Evolutionary conservation across 495 filamentous ascomycete species (phyloP), one percentile per base, ranked within the genome.

Genomic region (Aspergillus kassunensis): DNA sequence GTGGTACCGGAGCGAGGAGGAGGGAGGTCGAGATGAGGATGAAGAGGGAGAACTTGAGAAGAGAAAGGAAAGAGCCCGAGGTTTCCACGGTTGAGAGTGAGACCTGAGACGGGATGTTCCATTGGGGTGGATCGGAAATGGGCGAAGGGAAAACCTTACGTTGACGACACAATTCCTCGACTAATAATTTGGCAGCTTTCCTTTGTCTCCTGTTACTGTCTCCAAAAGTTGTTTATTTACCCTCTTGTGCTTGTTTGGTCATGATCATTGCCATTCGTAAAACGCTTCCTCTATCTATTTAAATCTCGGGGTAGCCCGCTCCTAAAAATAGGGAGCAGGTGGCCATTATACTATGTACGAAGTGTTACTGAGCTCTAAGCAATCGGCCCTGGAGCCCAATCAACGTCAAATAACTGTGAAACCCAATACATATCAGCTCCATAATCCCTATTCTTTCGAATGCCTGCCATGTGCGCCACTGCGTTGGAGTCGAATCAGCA

Each of bases 381-480:
- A n/a, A 30, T 53, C 6, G 51, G 42, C 23, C 51, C 51, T 13
- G 51, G 51, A 25, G 19, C 39, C 51, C 51, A 53, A 0, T 33
- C 34, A 45, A 39, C 16, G 41, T 53, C 51, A 40, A 46, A 53
- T 36, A 53, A 40, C 34, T 53, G 51, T 18, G 51, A 53, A 11
- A 53, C 34, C 51, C 51, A 53, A 19, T 53, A 53, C 33, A 53
- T 16, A 18, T 53, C 51, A 9, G 29, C 42, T 16, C 51, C 51
- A 31, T 40, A 46, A 3, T 31, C 11, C 23, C 12, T 8, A 10
- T 27, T 46, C n/a, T 20, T 10, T 10, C 51, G 51, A 13, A 40
- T 46, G 7, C n/a, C 24, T 1, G 34, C 25, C 42, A 53, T 53
- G 30, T 37, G 25, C 33, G 51, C 51, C 19, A 37, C 51, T 53